Evolutionary conservation across 1,284 basidiomycete genomes (phyloP).

Genomic region (Pisolithus thermaeus): DNA sequence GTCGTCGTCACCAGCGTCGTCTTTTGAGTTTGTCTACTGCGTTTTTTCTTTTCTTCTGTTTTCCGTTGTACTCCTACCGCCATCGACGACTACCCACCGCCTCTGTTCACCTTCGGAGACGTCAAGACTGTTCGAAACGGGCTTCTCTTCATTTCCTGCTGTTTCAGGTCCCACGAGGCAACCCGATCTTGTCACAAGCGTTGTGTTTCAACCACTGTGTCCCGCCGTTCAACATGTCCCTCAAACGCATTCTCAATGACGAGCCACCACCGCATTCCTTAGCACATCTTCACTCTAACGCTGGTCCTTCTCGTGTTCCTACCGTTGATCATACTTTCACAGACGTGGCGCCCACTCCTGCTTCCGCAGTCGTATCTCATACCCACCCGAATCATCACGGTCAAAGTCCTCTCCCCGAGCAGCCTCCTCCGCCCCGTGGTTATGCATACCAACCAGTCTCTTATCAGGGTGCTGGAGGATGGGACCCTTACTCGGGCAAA

Average conservation of each 20-base stretch:
- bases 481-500: slow-evolving; percentile 36
- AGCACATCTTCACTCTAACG: slow-evolving; percentile 6
- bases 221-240: slow-evolving; percentile 46
- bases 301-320: slow-evolving; percentile 12
- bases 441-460: slow-evolving; percentile 29
- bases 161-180: slow-evolving; percentile 10
- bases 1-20: slow-evolving; percentile 6
- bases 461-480: slow-evolving; percentile 34
- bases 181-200: background rate
- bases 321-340: slow-evolving; percentile 22
- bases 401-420: slow-evolving; percentile 27
- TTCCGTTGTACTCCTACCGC: background rate
- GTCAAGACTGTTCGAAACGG: background rate
- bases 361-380: slow-evolving; percentile 15
- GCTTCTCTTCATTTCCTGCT: slow-evolving; percentile 3
- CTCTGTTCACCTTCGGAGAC: background rate
- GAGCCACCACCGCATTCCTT: slow-evolving; percentile 37
- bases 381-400: slow-evolving; percentile 23
- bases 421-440: slow-evolving; percentile 28
- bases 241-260: slow-evolving; percentile 71
- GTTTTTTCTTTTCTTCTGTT: background rate
- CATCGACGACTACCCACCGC: slow-evolving; percentile 1
- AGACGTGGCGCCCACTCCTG: slow-evolving; percentile 24
- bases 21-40: background rate
- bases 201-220: background rate